These are phyloP conservation scores for Aspergillus carbonarius DNA, from an alignment of 2,329 filamentous ascomycete genomes.

Conservation along the genomic window DNA sequence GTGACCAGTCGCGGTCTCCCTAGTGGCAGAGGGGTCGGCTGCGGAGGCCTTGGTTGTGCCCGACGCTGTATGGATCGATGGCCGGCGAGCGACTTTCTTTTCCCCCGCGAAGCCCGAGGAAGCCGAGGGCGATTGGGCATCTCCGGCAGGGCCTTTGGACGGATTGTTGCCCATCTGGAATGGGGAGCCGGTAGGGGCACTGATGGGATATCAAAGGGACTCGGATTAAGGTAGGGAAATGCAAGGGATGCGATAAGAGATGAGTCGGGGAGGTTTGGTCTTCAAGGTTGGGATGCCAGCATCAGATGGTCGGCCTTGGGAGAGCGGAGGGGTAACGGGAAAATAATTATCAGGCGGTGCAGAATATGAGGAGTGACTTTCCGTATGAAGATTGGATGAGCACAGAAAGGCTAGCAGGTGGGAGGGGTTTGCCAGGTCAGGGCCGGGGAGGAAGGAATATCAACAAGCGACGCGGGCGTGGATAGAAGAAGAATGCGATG, in stretches of 20 bases:
- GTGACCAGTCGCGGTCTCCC: constrained; percentile 44
- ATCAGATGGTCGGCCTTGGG: constrained; percentile 22
- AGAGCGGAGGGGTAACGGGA: constrained; percentile 15
- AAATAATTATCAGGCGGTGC: not conserved
- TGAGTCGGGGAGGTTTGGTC: not conserved
- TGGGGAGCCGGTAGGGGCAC: constrained; percentile 12
- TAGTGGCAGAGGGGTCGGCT: constrained; percentile 45
- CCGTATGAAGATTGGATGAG: not conserved
- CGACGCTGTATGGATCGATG: constrained; percentile 43
- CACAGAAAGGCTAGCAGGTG: not conserved
- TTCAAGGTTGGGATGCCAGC: constrained; percentile 20
- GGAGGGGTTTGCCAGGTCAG: not conserved
- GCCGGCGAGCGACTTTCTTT: constrained; percentile 40
- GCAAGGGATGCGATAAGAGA: constrained; percentile 7
- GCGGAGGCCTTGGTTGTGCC: constrained; percentile 39
- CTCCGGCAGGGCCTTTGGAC: constrained; percentile 43
- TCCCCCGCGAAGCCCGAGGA: constrained; percentile 32
- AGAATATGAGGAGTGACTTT: not conserved
- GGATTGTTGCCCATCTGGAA: constrained; percentile 51
- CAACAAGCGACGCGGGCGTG: constrained; percentile 3
- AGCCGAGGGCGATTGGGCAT: constrained; percentile 27
- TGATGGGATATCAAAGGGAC: constrained; percentile 7
- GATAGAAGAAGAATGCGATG: not conserved
- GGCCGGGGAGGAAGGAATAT: not conserved
- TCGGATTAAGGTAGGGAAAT: constrained; percentile 7